phyloP scores from a whole-genome alignment of 805 yeast species.

The Hanseniaspora osmophila region DNA sequence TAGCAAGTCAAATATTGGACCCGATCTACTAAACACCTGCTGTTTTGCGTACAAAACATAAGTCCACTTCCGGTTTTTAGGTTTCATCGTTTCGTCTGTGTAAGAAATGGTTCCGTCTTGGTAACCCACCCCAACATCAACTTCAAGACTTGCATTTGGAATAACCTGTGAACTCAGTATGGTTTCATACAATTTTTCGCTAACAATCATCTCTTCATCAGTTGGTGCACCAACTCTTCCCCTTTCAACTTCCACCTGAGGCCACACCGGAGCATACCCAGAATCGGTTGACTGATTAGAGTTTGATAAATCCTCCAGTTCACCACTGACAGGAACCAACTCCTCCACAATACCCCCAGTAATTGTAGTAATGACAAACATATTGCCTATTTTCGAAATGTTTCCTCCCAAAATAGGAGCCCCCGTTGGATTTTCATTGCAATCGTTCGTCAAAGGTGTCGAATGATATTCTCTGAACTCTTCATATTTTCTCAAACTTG shows the following conservation, averaged over 20 bases:
- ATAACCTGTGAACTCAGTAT: conserved; percentile 44
- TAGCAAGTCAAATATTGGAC: conserved; percentile 67
- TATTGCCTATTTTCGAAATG: conserved; percentile 54
- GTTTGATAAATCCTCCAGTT: too few species aligned
- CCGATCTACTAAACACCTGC: conserved; percentile 66
- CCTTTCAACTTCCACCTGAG: conserved; percentile 61
- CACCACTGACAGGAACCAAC: conserved; percentile 21
- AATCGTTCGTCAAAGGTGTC: conserved; percentile 9
- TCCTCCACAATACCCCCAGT: conserved; percentile 55
- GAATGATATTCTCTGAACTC: conserved; percentile 54
- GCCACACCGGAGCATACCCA: conserved; percentile 37
- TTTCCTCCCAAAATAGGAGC: conserved; percentile 47
- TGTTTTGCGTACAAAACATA: conserved; percentile 58
- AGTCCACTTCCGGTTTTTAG: conserved; percentile 34
- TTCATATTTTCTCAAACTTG: conserved; percentile 51
- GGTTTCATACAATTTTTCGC: conserved; percentile 51
- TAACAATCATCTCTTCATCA: conserved; percentile 66
- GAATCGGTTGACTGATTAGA: conserved; percentile 12
- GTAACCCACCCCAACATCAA: conserved; percentile 32
- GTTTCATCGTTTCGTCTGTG: conserved; percentile 15
- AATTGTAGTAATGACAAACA: conserved; percentile 57
- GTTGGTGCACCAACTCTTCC: conserved; percentile 74
- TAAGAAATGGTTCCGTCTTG: conserved; percentile 28
- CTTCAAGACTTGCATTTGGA: conserved; percentile 34
- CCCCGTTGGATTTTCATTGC: conserved; percentile 15